Percentiles rank a stretch among this genome's conserved stretches.
These are phyloP conservation scores for Ammopiptanthus mongolicus DNA, from an alignment of 306 rosid genomes.

Conservation along the genomic window DNA sequence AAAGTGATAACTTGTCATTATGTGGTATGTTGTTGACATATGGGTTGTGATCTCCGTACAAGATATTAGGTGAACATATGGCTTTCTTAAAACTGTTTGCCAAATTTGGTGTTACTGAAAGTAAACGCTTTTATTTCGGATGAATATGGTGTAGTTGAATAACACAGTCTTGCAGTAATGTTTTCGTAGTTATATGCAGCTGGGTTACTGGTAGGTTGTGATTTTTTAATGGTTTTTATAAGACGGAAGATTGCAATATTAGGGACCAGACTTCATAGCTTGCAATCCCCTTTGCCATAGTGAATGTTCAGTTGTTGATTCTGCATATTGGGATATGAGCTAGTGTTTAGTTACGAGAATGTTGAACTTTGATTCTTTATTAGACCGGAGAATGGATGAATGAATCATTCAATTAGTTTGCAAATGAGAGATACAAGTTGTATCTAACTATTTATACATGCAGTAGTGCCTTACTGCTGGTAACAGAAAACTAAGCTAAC, in stretches of 20 bases:
- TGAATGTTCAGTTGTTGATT: not conserved
- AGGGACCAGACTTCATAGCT: constrained; percentile 72
- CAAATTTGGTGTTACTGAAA: not conserved
- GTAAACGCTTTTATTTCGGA: not conserved
- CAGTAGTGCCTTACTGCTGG: too few species aligned
- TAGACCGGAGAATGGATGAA: too few species aligned
- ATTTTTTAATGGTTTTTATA: constrained; percentile 6
- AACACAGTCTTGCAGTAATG: not conserved
- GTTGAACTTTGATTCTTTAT: not conserved
- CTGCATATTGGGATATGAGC: not conserved
- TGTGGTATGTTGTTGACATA: not conserved
- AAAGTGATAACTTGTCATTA: not conserved
- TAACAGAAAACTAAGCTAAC: too few species aligned
- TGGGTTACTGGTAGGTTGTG: not conserved
- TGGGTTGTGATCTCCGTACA: not conserved
- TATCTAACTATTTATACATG: too few species aligned
- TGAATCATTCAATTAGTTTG: too few species aligned
- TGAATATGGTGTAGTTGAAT: not conserved
- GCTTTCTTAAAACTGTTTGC: not conserved
- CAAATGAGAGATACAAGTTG: too few species aligned
- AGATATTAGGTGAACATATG: not conserved
- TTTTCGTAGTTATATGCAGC: not conserved
- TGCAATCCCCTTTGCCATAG: constrained; percentile 50
- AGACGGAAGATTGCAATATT: constrained; percentile 61
- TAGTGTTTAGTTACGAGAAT: too few species aligned